Evolutionary conservation across 2,329 filamentous ascomycete genomes (phyloP).

Genomic region (Onygenales sp.): DNA sequence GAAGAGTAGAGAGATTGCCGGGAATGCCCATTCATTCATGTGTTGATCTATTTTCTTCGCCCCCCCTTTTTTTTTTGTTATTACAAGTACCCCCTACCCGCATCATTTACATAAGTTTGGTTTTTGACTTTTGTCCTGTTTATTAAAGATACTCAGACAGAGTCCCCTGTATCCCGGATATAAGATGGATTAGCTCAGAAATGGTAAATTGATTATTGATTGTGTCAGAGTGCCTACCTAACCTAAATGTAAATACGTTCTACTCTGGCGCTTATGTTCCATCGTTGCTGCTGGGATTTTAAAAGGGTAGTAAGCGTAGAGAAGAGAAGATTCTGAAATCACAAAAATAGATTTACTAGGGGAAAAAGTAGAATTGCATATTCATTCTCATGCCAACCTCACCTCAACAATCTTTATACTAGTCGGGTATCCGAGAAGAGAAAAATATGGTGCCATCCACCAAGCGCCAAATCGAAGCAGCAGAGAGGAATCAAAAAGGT

Average conservation of each 20-base stretch:
- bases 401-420: too few relatives aligned
- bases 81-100: background rate
- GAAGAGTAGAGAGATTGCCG: too few relatives aligned
- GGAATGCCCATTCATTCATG: slow-evolving; percentile 3
- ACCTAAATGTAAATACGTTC: background rate
- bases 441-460: too few relatives aligned
- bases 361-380: too few relatives aligned
- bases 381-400: too few relatives aligned
- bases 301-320: background rate
- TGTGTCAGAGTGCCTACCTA: background rate
- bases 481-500: too few relatives aligned
- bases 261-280: background rate
- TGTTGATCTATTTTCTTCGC: slow-evolving; percentile 2
- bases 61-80: slow-evolving; percentile 1
- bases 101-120: background rate
- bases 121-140: too few relatives aligned
- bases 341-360: background rate
- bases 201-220: background rate
- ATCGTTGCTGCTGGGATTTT: too few relatives aligned
- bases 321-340: background rate
- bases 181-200: background rate
- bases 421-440: too few relatives aligned
- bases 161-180: too few relatives aligned
- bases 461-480: too few relatives aligned
- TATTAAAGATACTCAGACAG: too few relatives aligned